Percentiles rank a stretch among this genome's conserved stretches.
These are phyloP conservation scores for Fusarium sp. DNA, from an alignment of 2,329 filamentous ascomycete genomes.

Conservation along the genomic window DNA sequence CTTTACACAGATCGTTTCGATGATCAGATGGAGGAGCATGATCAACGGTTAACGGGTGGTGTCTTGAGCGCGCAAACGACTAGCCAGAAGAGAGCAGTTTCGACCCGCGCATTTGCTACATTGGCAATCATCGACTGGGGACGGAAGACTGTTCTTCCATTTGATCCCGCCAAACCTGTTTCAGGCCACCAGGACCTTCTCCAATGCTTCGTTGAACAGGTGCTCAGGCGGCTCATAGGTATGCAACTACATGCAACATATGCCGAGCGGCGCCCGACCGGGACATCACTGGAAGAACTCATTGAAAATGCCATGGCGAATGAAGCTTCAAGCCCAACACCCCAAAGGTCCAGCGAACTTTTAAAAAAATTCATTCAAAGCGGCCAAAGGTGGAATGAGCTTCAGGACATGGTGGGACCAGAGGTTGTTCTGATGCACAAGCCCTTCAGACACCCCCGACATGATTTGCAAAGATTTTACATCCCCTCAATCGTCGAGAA, in stretches of 20 bases:
- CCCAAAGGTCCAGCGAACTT: not conserved
- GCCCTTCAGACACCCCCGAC: not conserved
- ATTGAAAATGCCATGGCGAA: rapidly evolving
- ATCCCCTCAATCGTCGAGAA: not conserved
- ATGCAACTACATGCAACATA: not conserved
- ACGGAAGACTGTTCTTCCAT: not conserved
- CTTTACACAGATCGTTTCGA: rapidly evolving
- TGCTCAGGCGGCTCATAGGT: rapidly evolving
- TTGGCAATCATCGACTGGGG: not conserved
- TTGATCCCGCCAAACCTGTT: not conserved
- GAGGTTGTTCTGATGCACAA: not conserved
- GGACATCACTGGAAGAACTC: not conserved
- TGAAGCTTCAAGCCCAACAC: not conserved
- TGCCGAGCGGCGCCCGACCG: not conserved
- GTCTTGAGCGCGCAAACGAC: not conserved
- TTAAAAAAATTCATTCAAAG: not conserved
- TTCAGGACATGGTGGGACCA: not conserved
- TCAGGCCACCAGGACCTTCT: not conserved
- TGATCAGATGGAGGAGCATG: rapidly evolving
- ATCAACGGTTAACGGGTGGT: not conserved
- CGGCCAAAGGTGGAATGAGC: not conserved
- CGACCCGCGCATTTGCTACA: not conserved
- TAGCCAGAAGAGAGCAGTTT: not conserved
- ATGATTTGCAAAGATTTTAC: not conserved
- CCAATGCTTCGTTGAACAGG: not conserved